Percentiles rank a stretch among this genome's conserved stretches.
These are phyloP conservation scores for Blastocladiella britannica DNA, from an alignment of 192 early-diverging fungal genomes.

Conservation along the genomic window DNA sequence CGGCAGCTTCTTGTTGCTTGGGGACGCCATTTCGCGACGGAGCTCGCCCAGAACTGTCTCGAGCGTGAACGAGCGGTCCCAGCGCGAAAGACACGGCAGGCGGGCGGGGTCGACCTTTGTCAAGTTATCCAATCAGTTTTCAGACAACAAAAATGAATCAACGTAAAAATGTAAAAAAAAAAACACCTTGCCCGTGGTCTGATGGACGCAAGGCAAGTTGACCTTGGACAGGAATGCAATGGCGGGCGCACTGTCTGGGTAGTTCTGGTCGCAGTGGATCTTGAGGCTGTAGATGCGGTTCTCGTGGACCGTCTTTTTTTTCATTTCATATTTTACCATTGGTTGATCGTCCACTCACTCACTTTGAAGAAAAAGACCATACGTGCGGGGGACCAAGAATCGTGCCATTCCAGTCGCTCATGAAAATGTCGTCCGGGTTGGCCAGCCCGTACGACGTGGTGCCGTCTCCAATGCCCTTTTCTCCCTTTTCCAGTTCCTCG, in stretches of 20 bases:
- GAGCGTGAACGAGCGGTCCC: constrained; percentile 59
- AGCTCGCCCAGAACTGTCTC: constrained; percentile 65
- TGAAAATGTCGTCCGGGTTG: constrained; percentile 53
- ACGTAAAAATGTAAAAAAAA: background rate
- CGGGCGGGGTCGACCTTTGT: constrained; percentile 38
- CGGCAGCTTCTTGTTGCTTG: constrained; percentile 59
- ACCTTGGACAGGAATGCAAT: constrained; percentile 65
- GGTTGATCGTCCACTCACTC: background rate
- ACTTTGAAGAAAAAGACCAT: constrained; percentile 1
- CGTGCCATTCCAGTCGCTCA: constrained; percentile 83
- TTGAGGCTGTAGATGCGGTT: constrained; percentile 83
- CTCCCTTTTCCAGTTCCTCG: constrained; percentile 91
- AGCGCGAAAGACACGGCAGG: constrained; percentile 55
- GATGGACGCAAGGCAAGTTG: constrained; percentile 72
- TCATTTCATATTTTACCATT: background rate
- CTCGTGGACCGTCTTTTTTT: constrained; percentile 64
- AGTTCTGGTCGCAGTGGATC: constrained; percentile 61
- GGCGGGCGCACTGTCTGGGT: constrained; percentile 61
- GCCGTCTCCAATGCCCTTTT: constrained; percentile 88
- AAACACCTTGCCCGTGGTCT: constrained; percentile 48
- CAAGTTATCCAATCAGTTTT: background rate
- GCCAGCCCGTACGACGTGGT: constrained; percentile 80
- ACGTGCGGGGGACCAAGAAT: constrained; percentile 53
- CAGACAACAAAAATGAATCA: background rate
- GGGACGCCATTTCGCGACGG: constrained; percentile 69